These are phyloP conservation scores for Thuja plicata DNA, from an alignment of 83 land plant genomes.

Conservation along the genomic window DNA sequence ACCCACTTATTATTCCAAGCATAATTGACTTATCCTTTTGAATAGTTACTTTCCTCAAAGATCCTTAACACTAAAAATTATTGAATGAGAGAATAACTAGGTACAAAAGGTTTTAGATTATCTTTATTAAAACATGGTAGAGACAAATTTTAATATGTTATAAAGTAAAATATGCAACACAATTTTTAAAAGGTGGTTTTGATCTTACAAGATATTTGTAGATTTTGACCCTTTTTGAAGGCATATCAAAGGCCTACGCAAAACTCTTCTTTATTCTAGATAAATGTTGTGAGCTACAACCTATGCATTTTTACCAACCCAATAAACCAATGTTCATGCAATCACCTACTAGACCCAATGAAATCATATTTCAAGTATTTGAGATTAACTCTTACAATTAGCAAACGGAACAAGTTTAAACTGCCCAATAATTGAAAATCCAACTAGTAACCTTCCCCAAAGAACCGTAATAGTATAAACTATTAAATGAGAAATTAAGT, in stretches of 20 bases:
- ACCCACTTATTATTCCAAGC: conserved; percentile 73
- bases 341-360: too few species aligned
- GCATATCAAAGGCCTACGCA: not conserved
- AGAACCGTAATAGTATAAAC: too few species aligned
- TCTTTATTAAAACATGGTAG: not conserved
- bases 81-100: not conserved
- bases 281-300: too few species aligned
- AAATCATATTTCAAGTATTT: too few species aligned
- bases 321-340: not conserved
- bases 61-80: conserved; percentile 52
- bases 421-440: too few species aligned
- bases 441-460: too few species aligned
- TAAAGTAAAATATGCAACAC: not conserved
- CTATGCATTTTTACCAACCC: not conserved
- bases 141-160: not conserved
- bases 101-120: not conserved
- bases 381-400: too few species aligned
- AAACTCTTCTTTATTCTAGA: too few species aligned
- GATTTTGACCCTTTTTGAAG: not conserved
- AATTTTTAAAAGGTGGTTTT: conserved; percentile 85
- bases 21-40: conserved; percentile 70
- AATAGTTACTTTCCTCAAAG: conserved; percentile 75
- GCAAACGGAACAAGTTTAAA: too few species aligned
- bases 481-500: too few species aligned
- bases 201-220: conserved; percentile 78